phyloP scores from a whole-genome alignment of 306 rosid species.

The Carpinus viminea region DNA sequence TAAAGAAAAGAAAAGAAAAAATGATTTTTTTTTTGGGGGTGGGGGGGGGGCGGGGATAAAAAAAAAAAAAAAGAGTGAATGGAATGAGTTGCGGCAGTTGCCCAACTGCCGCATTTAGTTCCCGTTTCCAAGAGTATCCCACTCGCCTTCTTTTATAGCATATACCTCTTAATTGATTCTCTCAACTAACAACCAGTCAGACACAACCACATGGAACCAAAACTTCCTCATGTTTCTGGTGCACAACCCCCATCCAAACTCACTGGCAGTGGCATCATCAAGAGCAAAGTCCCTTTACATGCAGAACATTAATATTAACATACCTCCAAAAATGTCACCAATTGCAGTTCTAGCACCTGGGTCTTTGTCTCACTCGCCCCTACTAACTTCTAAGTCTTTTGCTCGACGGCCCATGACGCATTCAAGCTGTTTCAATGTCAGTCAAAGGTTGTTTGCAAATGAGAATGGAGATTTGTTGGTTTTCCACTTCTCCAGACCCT shows the following conservation, averaged over 20 bases:
- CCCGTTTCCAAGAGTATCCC: too few species aligned
- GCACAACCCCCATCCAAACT: not conserved
- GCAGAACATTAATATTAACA: not conserved
- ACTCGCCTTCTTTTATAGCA: not conserved
- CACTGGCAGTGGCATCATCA: conserved; percentile 3
- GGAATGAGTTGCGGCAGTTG: too few species aligned
- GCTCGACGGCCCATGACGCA: conserved; percentile 21
- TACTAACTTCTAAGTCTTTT: conserved; percentile 16
- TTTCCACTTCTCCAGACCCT: conserved; percentile 30
- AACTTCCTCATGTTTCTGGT: conserved; percentile 22
- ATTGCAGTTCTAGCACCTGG: conserved; percentile 32
- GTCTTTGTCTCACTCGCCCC: conserved; percentile 19
- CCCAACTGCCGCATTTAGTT: too few species aligned
- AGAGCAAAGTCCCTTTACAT: not conserved
- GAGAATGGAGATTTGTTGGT: conserved; percentile 11
- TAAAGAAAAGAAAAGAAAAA: too few species aligned
- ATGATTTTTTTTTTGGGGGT: too few species aligned
- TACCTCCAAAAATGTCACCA: conserved; percentile 32
- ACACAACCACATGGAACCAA: conserved; percentile 38
- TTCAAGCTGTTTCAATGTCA: conserved; percentile 21
- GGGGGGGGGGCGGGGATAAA: too few species aligned
- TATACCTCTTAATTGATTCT: not conserved
- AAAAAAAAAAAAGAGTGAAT: too few species aligned
- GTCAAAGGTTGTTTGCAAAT: conserved; percentile 12
- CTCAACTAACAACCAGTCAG: conserved; percentile 7